These are phyloP conservation scores for Aureobasidium leucospermi DNA, from an alignment of 2,329 filamentous ascomycete species.

Conservation along the genomic window DNA sequence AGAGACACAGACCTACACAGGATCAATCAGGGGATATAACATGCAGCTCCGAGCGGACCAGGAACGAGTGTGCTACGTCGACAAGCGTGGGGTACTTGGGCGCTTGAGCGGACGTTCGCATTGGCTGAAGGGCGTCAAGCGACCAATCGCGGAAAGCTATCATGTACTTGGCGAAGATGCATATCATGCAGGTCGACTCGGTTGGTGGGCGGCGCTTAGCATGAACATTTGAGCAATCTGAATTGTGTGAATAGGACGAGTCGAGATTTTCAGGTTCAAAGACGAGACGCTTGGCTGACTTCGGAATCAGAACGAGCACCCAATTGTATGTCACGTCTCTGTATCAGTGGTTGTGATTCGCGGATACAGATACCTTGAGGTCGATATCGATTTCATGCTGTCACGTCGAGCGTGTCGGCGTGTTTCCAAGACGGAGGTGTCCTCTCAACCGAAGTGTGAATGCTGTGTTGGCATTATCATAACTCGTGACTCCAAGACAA, in stretches of 20 bases:
- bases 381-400: background rate
- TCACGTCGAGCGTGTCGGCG: background rate
- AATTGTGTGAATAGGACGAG: background rate
- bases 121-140: background rate
- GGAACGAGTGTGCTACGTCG: constrained; percentile 5
- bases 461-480: constrained; percentile 1
- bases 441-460: background rate
- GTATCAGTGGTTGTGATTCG: background rate
- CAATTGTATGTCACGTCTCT: background rate
- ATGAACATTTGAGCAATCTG: background rate
- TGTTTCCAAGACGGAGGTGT: background rate
- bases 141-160: constrained; percentile 1
- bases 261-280: background rate
- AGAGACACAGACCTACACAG: constrained; percentile 9
- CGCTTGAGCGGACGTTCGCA: constrained; percentile 12
- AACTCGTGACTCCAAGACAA: constrained; percentile 1
- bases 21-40: constrained; percentile 7
- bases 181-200: constrained; percentile 8
- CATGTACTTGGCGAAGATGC: background rate
- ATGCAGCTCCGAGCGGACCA: background rate
- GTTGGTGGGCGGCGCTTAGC: constrained; percentile 10
- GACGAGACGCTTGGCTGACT: background rate
- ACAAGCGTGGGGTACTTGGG: constrained; percentile 8
- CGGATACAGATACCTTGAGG: background rate
- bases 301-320: background rate